Base-by-base conservation (phyloP, 495 filamentous ascomycete genomes). In the Neurospora sp. region DNA sequence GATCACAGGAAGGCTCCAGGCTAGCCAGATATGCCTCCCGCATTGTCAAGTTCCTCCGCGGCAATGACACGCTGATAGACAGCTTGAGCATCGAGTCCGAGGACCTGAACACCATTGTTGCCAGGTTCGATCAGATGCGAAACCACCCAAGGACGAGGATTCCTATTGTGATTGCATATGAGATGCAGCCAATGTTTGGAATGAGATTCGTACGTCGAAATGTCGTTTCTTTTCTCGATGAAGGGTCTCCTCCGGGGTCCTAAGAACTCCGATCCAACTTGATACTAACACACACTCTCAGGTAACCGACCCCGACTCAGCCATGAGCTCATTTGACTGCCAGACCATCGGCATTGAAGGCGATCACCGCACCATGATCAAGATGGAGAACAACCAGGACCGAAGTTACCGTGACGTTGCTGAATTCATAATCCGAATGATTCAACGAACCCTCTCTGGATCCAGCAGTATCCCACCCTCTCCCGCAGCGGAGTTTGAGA, bases 311-410 rank as follows among this genome's bases (percentile, higher is more conserved):
- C 73, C 71, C 21, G 71, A 70, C n/a, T 75, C 73, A 17, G 73
- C 73, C 19, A 73, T 73, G 36, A 70, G 73, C 40, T 71, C 72
- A 28, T 74, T 71, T 36, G 39, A 71, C 9, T 70, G 36, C 31
- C 36, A 36, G 11, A 21, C 54, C 4, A 19, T 76, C 3, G 74
- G 70, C 10, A 74, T 76, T 28, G 72, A 76, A 5, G 74, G 74
- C 1, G 74, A 76, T 37, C 74, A 76, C 24, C 73, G 74, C 39
- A 74, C 72, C 28, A 76, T 76, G 74, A 71, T 76, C 72, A 76
- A 74, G 66, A 73, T 76, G 37, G 34, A 38, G 21, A 8, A 76
- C 72, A 74, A 69, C 17, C 72, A 73, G 7, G 74, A 76, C 21
- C n/a, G 39, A 36, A 73, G 74, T 70, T 76, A 76, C 54, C 40